These are phyloP conservation scores for Pelargonium cotyledonis DNA, from an alignment of 441 rosid genomes.

Conservation along the genomic window DNA sequence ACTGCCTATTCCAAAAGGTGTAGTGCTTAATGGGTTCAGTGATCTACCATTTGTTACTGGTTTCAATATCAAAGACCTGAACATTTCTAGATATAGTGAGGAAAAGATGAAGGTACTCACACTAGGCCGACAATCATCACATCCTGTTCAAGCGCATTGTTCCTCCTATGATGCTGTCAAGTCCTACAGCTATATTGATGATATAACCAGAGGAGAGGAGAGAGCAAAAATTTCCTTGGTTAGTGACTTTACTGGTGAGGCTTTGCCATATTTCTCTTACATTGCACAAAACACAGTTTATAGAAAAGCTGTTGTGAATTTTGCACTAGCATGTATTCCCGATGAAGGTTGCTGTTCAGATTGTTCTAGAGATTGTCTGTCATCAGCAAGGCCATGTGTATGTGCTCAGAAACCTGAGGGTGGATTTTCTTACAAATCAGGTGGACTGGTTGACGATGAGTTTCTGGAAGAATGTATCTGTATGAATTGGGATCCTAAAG, in stretches of 20 bases:
- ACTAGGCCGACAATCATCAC: constrained; percentile 33
- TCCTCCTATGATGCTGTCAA: constrained; percentile 41
- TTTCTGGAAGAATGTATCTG: constrained; percentile 60
- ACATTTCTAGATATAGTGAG: neutral
- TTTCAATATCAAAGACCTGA: neutral
- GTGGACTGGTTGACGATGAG: constrained; percentile 50
- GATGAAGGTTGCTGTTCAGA: constrained; percentile 55
- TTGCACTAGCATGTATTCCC: constrained; percentile 48
- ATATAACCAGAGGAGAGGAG: constrained; percentile 75
- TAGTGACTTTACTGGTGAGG: constrained; percentile 48
- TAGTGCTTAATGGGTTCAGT: neutral
- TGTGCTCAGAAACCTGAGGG: constrained; percentile 47
- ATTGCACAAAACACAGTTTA: constrained; percentile 48
- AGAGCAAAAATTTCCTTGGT: constrained; percentile 56
- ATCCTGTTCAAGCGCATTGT: constrained; percentile 25
- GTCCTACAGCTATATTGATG: constrained; percentile 35
- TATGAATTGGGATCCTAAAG: constrained; percentile 48
- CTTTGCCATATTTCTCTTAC: constrained; percentile 56
- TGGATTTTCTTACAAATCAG: constrained; percentile 45
- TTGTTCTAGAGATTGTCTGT: constrained; percentile 65
- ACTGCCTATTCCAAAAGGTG: neutral
- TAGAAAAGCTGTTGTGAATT: constrained; percentile 50
- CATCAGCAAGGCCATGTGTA: constrained; percentile 41
- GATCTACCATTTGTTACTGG: neutral
- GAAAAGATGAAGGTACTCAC: neutral